Conservation (phyloP, 108 stramenopile species). For the Cyclotella cryptica region DNA sequence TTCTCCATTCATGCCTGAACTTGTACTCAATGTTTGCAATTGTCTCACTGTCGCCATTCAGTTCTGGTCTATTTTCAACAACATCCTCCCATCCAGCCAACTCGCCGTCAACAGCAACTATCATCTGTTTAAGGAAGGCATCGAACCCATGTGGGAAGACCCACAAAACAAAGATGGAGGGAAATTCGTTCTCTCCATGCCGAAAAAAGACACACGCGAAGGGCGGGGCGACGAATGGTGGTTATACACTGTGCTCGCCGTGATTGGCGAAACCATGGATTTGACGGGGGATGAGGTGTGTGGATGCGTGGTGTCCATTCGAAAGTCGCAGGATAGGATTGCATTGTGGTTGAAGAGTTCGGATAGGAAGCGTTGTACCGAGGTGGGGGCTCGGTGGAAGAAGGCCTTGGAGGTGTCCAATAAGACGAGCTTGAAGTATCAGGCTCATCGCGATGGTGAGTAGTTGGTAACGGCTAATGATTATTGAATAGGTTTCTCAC, state of each 20-base stretch:
- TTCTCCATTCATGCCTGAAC: background rate
- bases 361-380: conserved; percentile 65
- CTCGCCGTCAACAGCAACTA: conserved; percentile 82
- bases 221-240: conserved; percentile 82
- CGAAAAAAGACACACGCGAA: conserved; percentile 70
- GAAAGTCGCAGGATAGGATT: conserved; percentile 86
- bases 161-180: conserved; percentile 83
- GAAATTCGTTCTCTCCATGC: conserved; percentile 87
- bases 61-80: conserved; percentile 95
- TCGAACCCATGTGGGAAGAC: conserved; percentile 97
- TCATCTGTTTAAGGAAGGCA: conserved; percentile 88
- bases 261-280: conserved; percentile 92
- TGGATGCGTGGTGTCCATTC: conserved; percentile 88
- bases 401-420: conserved; percentile 82
- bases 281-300: conserved; percentile 80
- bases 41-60: background rate
- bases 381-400: conserved; percentile 86
- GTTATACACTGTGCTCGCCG: conserved; percentile 84
- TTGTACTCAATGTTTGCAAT: background rate
- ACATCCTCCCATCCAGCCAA: conserved; percentile 76
- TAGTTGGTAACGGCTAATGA: background rate
- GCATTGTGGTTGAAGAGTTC: conserved; percentile 88
- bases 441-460: conserved; percentile 82
- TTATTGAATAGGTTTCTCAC: conserved; percentile 7
- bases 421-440: conserved; percentile 79